Evolutionary conservation across 2,329 filamentous ascomycete species (phyloP), one percentile per base, ranked within the genome.

Genomic region (Aureobasidium mangrovei): DNA sequence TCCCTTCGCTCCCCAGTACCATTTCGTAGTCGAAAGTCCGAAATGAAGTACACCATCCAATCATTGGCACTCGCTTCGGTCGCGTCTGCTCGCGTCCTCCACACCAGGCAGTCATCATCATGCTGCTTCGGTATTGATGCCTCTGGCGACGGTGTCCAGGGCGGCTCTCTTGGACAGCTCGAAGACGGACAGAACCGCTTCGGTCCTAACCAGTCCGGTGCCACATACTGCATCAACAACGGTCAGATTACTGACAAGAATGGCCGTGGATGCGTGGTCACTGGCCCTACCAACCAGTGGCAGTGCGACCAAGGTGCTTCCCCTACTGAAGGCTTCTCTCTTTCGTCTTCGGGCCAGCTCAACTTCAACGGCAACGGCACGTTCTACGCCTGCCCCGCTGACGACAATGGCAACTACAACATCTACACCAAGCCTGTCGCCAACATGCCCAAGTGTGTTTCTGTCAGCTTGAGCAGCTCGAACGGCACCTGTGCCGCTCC

Each of bases 231-330:
- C 53, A 73, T 84, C 60, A 70, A 74, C 56, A 72, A 72, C 42
- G 74, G 76, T 36, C 67, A 36, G 33, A 74, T 85, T 57, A 76
- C 70, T 27, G 82, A 85, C 63, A 64, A 69, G 52, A 70, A 71
- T 41, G 76, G 76, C 43, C 72, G 77, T 56, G 80, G 82, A 27
- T 85, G 82, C 62, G 80, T 82, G 66, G 69, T 83, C 62, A 84
- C 81, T 59, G 71, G 74, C 43, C 45, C 45, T 5, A 80, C 79
- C 0, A 74, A 71, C 26, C 77, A 82, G 46, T 76, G 81, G 53
- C 80, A 83, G 63, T 84, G 82, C 61, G 81, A 85, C 59, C 27
- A 49, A 7, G 58, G 62, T 29, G 75, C 76, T 6, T 24, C 18
- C 3, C 57, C 61, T 12, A 73, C 77, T 10, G 73, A 70, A 32